Evolutionary conservation across 331 rosid species (phyloP).

Genomic region (Malus hybrid): DNA sequence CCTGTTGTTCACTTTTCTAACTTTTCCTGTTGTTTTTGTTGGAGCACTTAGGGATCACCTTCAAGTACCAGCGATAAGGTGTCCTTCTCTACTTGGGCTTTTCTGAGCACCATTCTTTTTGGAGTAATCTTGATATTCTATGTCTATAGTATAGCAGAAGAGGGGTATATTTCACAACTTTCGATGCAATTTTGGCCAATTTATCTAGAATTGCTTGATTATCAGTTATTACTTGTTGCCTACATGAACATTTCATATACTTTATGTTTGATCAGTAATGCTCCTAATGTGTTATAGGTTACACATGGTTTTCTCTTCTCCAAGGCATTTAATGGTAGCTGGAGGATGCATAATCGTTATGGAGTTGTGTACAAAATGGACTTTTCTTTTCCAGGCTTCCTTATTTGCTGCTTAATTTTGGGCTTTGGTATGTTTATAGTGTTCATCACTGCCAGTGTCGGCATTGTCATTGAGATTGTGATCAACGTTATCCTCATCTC

Average conservation of each 20-base stretch:
- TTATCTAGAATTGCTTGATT: not conserved
- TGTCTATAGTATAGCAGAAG: slow-evolving; percentile 90
- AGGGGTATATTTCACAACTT: slow-evolving; percentile 44
- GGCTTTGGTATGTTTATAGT: slow-evolving; percentile 71
- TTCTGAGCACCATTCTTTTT: slow-evolving; percentile 73
- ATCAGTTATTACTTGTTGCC: not conserved
- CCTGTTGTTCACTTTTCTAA: not conserved
- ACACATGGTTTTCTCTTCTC: slow-evolving; percentile 97
- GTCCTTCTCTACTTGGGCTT: slow-evolving; percentile 94
- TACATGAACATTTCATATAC: not conserved
- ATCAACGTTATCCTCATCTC: not conserved
- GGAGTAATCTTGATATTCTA: slow-evolving; percentile 88
- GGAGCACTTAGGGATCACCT: slow-evolving; percentile 67
- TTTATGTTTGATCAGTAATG: not conserved
- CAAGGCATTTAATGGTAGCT: slow-evolving; percentile 86
- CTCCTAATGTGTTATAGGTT: slow-evolving; percentile 43
- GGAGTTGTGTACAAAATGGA: slow-evolving; percentile 86
- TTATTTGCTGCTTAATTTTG: slow-evolving; percentile 73
- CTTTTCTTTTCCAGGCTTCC: slow-evolving; percentile 75
- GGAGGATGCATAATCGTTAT: slow-evolving; percentile 75
- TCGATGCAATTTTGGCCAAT: not conserved
- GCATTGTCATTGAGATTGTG: not conserved
- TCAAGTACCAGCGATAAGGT: slow-evolving; percentile 50
- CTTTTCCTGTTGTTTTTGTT: not conserved
- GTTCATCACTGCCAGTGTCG: not conserved